Evolutionary conservation across 2,329 filamentous ascomycete species (phyloP).

Genomic region (Pleoardoris graminearum): DNA sequence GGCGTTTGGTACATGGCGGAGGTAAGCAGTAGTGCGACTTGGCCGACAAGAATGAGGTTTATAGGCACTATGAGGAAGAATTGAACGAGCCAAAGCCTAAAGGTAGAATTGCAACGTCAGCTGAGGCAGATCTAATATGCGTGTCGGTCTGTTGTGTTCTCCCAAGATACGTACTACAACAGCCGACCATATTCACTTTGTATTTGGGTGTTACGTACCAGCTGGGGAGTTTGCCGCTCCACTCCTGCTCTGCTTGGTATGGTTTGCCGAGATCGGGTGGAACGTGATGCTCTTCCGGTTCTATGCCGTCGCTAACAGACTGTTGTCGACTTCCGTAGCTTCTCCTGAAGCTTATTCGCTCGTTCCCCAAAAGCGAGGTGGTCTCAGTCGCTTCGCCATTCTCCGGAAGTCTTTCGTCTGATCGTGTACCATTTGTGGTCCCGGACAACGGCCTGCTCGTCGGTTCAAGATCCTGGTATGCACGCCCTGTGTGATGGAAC

Average conservation of each 20-base stretch:
- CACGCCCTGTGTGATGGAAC: slow-evolving; percentile 40
- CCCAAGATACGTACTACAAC: not conserved
- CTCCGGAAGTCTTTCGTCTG: slow-evolving; percentile 30
- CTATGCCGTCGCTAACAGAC: slow-evolving; percentile 42
- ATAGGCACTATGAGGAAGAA: slow-evolving; percentile 80
- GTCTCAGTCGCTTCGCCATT: slow-evolving; percentile 57
- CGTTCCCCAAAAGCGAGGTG: slow-evolving; percentile 59
- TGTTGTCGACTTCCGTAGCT: slow-evolving; percentile 48
- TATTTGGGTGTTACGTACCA: slow-evolving; percentile 57
- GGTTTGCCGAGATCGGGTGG: slow-evolving; percentile 31
- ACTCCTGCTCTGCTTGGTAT: slow-evolving; percentile 77
- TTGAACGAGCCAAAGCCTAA: slow-evolving; percentile 78
- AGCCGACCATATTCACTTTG: not conserved
- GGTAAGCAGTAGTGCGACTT: slow-evolving; percentile 73
- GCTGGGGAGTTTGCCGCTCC: slow-evolving; percentile 76
- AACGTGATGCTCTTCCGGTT: slow-evolving; percentile 44
- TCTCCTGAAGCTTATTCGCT: slow-evolving; percentile 60
- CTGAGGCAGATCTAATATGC: not conserved
- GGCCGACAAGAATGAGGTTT: slow-evolving; percentile 74
- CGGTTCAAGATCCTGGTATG: slow-evolving; percentile 30
- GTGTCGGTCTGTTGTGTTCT: not conserved
- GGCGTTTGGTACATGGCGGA: slow-evolving; percentile 78
- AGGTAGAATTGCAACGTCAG: not conserved
- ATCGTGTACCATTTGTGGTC: slow-evolving; percentile 33
- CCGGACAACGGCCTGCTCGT: slow-evolving; percentile 42